phyloP scores from a whole-genome alignment of 768 basidiomycete species.

The Suillus variegatus region DNA sequence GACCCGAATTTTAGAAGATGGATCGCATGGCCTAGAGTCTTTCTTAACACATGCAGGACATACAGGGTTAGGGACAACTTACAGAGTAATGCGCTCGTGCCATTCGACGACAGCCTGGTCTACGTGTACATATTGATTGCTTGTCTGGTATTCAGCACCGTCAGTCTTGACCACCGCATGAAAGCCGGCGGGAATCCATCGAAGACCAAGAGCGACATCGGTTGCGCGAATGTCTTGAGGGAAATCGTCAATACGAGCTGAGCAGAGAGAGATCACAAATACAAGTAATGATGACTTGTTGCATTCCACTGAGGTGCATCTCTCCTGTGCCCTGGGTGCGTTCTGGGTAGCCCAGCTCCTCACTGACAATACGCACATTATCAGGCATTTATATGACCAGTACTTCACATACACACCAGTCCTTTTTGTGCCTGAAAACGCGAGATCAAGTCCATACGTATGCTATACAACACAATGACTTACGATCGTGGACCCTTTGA shows the following conservation, averaged over 20 bases:
- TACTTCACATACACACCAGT: not conserved
- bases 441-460: not conserved
- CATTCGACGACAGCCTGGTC: no score
- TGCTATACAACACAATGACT: not conserved
- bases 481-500: not conserved
- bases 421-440: not conserved
- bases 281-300: not conserved
- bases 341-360: not conserved
- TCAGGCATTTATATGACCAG: not conserved
- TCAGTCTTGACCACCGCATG: no score
- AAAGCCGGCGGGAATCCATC: constrained; percentile 14
- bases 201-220: constrained; percentile 6
- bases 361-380: not conserved
- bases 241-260: not conserved
- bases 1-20: no score
- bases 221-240: constrained; percentile 15
- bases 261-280: not conserved
- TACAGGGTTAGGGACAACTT: no score
- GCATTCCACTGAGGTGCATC: not conserved
- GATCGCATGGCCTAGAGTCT: no score
- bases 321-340: not conserved
- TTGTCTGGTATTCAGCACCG: no score
- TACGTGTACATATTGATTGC: no score
- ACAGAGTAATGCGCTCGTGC: no score
- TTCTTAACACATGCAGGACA: no score